A percentile compares a stretch with the other conserved stretches of the same genome.
phyloP scores from a whole-genome alignment of 1,284 basidiomycete genomes.

The Sanguinoderma infundibulare region DNA sequence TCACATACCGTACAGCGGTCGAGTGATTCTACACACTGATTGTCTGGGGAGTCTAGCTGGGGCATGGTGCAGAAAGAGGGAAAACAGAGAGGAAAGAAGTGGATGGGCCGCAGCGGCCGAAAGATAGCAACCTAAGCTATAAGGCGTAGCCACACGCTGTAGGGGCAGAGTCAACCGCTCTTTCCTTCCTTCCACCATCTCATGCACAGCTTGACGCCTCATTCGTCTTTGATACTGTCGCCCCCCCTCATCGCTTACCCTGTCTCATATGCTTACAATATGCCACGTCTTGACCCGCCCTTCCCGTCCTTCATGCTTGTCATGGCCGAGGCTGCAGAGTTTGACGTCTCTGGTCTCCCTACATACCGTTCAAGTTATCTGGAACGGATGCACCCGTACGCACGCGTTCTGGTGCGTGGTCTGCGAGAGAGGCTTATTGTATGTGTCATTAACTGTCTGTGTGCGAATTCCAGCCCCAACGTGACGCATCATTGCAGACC shows the following conservation, averaged over 20 bases:
- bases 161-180: background rate
- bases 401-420: constrained; percentile 10
- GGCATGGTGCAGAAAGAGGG: background rate
- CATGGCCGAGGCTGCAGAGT: constrained; percentile 3
- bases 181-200: background rate
- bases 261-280: background rate
- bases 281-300: constrained; percentile 13
- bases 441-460: constrained; percentile 18
- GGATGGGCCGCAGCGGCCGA: background rate
- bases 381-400: constrained; percentile 28
- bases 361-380: constrained; percentile 27
- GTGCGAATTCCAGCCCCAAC: background rate
- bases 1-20: no score
- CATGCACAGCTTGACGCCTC: background rate
- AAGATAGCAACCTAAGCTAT: background rate
- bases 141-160: background rate
- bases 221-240: background rate
- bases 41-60: background rate
- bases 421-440: constrained; percentile 27
- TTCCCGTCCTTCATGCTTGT: constrained; percentile 16
- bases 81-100: background rate
- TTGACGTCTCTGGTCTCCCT: constrained; percentile 23
- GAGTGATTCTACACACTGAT: background rate
- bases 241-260: background rate
- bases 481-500: background rate